Percentiles rank a stretch among this genome's conserved stretches.
Evolutionary conservation across 805 yeast genomes (phyloP).

Genomic region (Wickerhamomyces ciferrii): DNA sequence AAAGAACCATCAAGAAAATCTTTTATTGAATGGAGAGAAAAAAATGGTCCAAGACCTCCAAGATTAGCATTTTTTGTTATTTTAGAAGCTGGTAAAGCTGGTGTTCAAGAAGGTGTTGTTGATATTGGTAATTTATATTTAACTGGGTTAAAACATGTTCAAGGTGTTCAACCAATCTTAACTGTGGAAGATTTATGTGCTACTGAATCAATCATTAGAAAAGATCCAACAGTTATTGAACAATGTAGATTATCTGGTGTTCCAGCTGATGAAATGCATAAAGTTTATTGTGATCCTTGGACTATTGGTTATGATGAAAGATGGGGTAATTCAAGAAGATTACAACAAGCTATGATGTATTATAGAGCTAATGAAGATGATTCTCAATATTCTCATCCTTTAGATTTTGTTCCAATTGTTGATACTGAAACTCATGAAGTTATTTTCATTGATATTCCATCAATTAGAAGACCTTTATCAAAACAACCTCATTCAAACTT

Average conservation of each 20-base stretch:
- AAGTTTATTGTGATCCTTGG: constrained; percentile 65
- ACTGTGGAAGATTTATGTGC: constrained; percentile 61
- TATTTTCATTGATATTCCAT: constrained; percentile 70
- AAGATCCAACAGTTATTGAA: constrained; percentile 65
- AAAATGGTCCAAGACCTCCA: constrained; percentile 56
- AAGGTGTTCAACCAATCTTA: constrained; percentile 70
- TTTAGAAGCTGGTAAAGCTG: constrained; percentile 50
- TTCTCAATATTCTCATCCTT: constrained; percentile 61
- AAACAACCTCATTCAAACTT: constrained; percentile 65
- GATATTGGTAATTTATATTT: constrained; percentile 46
- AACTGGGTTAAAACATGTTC: constrained; percentile 40
- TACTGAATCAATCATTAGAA: constrained; percentile 62
- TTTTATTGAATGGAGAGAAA: constrained; percentile 61
- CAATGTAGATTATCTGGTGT: constrained; percentile 70
- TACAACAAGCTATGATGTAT: constrained; percentile 79
- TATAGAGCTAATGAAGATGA: constrained; percentile 74
- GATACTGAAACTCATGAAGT: constrained; percentile 69
- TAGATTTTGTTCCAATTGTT: constrained; percentile 79
- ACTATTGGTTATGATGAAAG: constrained; percentile 69
- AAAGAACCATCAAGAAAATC: constrained; percentile 66
- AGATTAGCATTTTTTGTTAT: constrained; percentile 65
- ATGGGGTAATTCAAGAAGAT: constrained; percentile 71
- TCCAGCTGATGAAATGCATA: constrained; percentile 41
- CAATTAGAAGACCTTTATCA: constrained; percentile 66
- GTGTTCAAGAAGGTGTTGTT: constrained; percentile 68